Evolutionary conservation across 2,329 filamentous ascomycete species (phyloP), one percentile per base, ranked within the genome.

Genomic region (Colletotrichum sp.): DNA sequence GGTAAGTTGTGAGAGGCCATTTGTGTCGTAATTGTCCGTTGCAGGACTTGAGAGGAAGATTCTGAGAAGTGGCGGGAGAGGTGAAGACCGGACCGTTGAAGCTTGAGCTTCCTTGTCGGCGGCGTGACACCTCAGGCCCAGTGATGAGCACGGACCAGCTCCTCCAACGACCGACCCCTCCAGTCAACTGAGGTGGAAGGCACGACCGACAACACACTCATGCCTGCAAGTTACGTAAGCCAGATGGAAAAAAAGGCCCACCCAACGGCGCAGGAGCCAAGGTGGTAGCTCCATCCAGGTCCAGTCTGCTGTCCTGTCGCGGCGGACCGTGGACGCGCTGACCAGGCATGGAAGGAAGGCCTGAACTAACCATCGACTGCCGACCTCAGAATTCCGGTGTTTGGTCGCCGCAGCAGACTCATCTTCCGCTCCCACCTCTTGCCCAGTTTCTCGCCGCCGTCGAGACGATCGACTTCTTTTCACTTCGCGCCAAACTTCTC

Each of bases 271-370:
- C 70, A 65, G 13, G 61, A 57, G 64, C 63, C 64, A 72, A 67
- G 57, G 70, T 73, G 71, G 70, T 64, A 76, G 74, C 74, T 76
- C 72, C 72, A 75, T 75, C 70, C 64, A 61, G 64, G 64, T 30
- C 26, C 57, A 55, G 34, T 61, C 43, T 48, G 67, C 57, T 63
- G 57, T 76, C 70, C 57, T 63, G 57, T 76, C 74, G 74, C 74
- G 73, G 67, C 74, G 58, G 73, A 64, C 70, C 70, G 64, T 76
- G 71, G 69, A 73, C 74, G 74, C 74, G 74, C 70, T 76, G 74
- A 73, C 70, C 32, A 32, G 30, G 58, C 36, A 70, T n/a, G 32
- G 63, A 34, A 61, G 55, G 64, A 57, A 71, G 61, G 67, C 72
- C 68, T 67, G 68, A 75, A 60, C 68, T 52, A 52, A 73, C 28